Evolutionary conservation across 441 rosid species (phyloP), one percentile per base, ranked within the genome.

Genomic region (Geranium incanum): DNA sequence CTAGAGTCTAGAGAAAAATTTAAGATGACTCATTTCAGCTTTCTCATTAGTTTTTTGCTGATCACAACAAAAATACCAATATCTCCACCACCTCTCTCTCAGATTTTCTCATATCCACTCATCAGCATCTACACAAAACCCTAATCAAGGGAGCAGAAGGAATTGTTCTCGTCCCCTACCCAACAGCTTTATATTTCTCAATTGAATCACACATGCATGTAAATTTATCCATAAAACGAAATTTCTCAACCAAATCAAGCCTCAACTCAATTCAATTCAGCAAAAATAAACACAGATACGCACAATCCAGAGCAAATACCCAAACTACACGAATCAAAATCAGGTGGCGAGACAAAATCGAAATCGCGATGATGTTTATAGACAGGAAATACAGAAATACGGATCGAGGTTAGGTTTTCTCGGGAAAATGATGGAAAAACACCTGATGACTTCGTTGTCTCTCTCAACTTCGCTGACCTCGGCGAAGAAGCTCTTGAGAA

Each of bases 361-460:
- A 63, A 28, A 9, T 33, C 6, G 43, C 9, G 13, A 68, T 4
- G 39, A 68, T 39, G 0, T 28, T 6, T 68, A 55, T 3, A 59
- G 0, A 68, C 5, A n/a, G 3, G 41, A 73, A 37, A 67, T n/a
- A 72, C 3, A 55, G 36, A 21, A 13, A 15, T 16, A 52, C 8
- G 50, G 23, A 67, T 59, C 16, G 64, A 59, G 33, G 23, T 52
- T 12, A 4, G 2, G 5, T 52, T 52, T 4, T 4, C 21, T n/a
- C 11, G 16, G 4, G 19, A 16, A 18, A 1, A 19, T 6, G 5
- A 16, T 13, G 52, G 59, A 50, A 37, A 16, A 64, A 41, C 33
- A 77, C 79, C 79, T 69, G 76, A 41, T 21, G 70, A 77, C 79
- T 66, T 76, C 79, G 76, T 76, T 76, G 39, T 76, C 79, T 68